A percentile compares a stretch with the other conserved stretches of the same genome.
phyloP scores from a whole-genome alignment of 2,329 filamentous ascomycete species.

The Incumbomyces delicatus region DNA sequence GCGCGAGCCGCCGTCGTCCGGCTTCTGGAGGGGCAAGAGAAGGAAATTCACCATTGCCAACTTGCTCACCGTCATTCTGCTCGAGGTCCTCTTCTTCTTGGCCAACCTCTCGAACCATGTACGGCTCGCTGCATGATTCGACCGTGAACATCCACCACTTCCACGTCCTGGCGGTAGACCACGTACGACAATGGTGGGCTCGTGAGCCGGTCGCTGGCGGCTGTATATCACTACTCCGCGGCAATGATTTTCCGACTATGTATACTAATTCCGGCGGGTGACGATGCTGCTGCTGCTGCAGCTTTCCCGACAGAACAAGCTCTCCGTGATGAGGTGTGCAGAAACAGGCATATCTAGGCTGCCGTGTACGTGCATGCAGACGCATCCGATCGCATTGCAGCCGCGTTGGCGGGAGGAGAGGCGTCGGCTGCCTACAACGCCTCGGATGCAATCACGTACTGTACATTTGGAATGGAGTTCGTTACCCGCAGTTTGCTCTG shows the following conservation, averaged over 20 bases:
- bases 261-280: too few relatives aligned
- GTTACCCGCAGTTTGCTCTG: constrained; percentile 33
- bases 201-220: constrained; percentile 26
- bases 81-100: too few relatives aligned
- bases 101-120: constrained; percentile 15
- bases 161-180: constrained; percentile 28
- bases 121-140: constrained; percentile 30
- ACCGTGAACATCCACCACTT: constrained; percentile 26
- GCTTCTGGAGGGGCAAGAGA: constrained; percentile 3
- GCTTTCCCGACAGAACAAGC: too few relatives aligned
- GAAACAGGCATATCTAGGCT: constrained; percentile 25
- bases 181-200: constrained; percentile 21
- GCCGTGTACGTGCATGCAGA: constrained; percentile 25
- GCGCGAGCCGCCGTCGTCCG: too few relatives aligned
- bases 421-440: constrained; percentile 28
- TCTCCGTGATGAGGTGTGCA: too few relatives aligned
- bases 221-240: constrained; percentile 21
- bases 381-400: constrained; percentile 29
- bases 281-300: too few relatives aligned
- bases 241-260: too few relatives aligned
- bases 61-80: constrained; percentile 7
- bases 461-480: constrained; percentile 37
- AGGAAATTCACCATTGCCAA: constrained; percentile 2
- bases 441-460: constrained; percentile 28
- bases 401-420: constrained; percentile 27